Conservation (phyloP, 352 stramenopile species). For the Phytophthora fragariae region DNA sequence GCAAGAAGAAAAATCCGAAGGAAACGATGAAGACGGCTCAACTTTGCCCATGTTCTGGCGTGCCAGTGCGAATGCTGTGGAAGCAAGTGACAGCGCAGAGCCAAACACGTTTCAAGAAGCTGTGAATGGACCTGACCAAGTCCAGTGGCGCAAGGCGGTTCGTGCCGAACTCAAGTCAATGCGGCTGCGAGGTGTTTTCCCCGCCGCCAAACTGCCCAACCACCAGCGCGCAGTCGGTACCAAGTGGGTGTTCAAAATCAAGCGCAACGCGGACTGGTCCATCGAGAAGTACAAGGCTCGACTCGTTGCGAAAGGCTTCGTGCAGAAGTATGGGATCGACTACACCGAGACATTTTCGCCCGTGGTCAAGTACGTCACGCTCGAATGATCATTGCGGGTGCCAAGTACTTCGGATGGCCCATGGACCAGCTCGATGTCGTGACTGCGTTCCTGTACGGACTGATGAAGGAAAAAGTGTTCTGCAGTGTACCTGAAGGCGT, state of each 20-base stretch:
- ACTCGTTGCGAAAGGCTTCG: too few relatives aligned
- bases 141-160: slow-evolving; percentile 28
- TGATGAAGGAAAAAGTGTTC: too few relatives aligned
- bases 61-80: not conserved
- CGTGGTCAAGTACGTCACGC: too few relatives aligned
- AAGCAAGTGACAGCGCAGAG: slow-evolving; percentile 16
- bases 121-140: slow-evolving; percentile 18
- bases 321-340: too few relatives aligned
- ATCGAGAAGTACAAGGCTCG: slow-evolving; percentile 16
- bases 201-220: slow-evolving; percentile 9
- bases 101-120: slow-evolving; percentile 20
- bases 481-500: too few relatives aligned
- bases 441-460: too few relatives aligned
- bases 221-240: slow-evolving; percentile 18
- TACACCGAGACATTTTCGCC: too few relatives aligned
- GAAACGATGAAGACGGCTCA: slow-evolving; percentile 8
- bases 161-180: slow-evolving; percentile 23
- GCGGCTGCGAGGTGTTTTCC: slow-evolving; percentile 25
- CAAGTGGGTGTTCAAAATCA: slow-evolving; percentile 56
- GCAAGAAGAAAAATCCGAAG: slow-evolving; percentile 4
- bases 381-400: too few relatives aligned
- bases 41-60: slow-evolving; percentile 10
- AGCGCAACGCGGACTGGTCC: slow-evolving; percentile 41
- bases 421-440: too few relatives aligned
- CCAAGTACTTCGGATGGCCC: too few relatives aligned